Conservation (phyloP, 768 basidiomycete species). For the Podaxis sp. region DNA sequence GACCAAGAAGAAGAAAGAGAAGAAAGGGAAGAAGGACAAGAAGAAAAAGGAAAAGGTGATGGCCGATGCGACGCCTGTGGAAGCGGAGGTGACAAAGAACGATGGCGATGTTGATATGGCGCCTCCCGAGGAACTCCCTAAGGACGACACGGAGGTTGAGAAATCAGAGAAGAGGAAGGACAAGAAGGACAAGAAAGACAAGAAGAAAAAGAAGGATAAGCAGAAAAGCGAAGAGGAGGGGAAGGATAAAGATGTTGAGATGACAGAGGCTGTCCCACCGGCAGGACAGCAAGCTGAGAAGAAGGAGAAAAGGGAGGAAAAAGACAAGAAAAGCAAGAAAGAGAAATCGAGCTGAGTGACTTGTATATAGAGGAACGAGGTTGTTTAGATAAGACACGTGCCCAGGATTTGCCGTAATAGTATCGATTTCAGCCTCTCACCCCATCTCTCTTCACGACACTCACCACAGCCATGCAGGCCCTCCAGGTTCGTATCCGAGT, state of each 20-base stretch:
- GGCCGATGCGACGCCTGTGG: too few relatives aligned
- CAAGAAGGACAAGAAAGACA: constrained; percentile 18
- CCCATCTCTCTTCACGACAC: constrained; percentile 19
- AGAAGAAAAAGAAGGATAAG: constrained; percentile 22
- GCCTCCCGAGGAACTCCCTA: too few relatives aligned
- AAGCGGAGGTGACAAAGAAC: too few relatives aligned
- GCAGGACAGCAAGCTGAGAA: not conserved
- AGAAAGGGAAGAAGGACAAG: constrained; percentile 16
- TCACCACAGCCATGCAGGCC: constrained; percentile 36
- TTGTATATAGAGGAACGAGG: not conserved
- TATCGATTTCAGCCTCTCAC: constrained; percentile 16
- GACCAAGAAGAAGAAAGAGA: constrained; percentile 15
- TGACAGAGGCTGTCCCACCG: not conserved
- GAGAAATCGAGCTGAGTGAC: not conserved
- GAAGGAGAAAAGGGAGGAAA: constrained; percentile 18
- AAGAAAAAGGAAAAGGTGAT: constrained; percentile 18
- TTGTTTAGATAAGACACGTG: constrained; percentile 8
- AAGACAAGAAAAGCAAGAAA: constrained; percentile 19
- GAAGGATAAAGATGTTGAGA: constrained; percentile 14
- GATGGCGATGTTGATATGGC: too few relatives aligned
- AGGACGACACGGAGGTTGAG: not conserved
- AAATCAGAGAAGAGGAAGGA: constrained; percentile 16
- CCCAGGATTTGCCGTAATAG: constrained; percentile 2
- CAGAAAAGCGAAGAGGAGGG: constrained; percentile 15
- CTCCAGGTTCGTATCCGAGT: constrained; percentile 32